Evolutionary conservation across 2,329 filamentous ascomycete genomes (phyloP), one percentile per base, ranked within the genome.

Genomic region (Periglandula ipomoeae): DNA sequence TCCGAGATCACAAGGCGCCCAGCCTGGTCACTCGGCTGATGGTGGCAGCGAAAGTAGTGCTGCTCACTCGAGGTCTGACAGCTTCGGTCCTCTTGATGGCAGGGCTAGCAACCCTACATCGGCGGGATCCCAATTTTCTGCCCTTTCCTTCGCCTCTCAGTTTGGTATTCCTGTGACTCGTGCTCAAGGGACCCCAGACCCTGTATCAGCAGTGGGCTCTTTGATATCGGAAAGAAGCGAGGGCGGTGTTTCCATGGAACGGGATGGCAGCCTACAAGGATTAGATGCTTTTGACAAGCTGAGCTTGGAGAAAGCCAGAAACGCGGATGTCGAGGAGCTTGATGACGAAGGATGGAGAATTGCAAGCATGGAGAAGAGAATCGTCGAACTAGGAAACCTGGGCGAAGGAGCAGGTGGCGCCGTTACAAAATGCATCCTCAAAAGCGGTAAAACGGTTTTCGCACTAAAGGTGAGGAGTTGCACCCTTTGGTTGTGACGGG

Each of bases 261-360:
- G 87, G 53, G 89, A 95, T 55, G 81, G 81, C 56, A 94, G 88
- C 61, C 76, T 87, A 66, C 86, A 88, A 59, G 84, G 84, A 4
- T 71, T 93, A 3, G 76, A 90, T 52, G 82, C 81, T 3, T 82
- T 96, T 50, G 89, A 94, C 55, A 84, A 90, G 65, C 68, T 95
- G 58, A 86, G 81, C 44, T 65, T 93, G 41, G 89, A 95, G 56
- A 89, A 85, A 66, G 89, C 89, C 32, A 78, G 87, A 54, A 86
- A 84, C 22, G 70, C 91, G 35, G 93, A 98, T 65, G 91, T 95
- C 4, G 91, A 96, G 59, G 91, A 97, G 57, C 70, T 98, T 44
- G 91, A 97, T 62, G 90, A 96, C 59, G 87, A 95, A 54, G 89
- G 89, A 19, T 98, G 93, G 93, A 82, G 87, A 62, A 90, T 94